phyloP scores from a whole-genome alignment of 208 protist species.

The Phytomonas francai region DNA sequence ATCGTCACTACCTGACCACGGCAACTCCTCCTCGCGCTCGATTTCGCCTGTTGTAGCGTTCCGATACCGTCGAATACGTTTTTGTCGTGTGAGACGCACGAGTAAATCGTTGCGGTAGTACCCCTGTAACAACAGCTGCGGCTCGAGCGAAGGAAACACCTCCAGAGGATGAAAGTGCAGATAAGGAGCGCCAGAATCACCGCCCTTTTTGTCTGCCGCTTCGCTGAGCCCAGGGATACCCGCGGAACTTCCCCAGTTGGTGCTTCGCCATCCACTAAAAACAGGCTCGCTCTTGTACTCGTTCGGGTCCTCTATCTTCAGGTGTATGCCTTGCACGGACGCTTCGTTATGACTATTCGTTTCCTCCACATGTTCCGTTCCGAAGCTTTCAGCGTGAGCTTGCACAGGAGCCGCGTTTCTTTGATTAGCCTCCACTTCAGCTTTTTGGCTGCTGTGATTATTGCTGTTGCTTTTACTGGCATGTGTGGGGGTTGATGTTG shows the following conservation, averaged over 20 bases:
- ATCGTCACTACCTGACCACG: neutral
- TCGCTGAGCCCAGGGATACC: no score
- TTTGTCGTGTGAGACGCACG: conserved; percentile 35
- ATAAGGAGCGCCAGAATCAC: neutral
- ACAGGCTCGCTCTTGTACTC: conserved; percentile 29
- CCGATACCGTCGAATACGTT: conserved; percentile 37
- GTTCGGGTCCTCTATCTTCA: conserved; percentile 8
- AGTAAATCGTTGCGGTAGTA: conserved; percentile 77
- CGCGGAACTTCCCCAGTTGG: conserved; percentile 18
- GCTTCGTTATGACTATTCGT: neutral
- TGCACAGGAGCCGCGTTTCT: neutral
- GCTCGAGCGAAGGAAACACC: conserved; percentile 61
- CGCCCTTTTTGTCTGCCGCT: neutral
- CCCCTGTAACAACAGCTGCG: conserved; percentile 57
- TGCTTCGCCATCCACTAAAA: conserved; percentile 25
- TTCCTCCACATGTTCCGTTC: conserved; percentile 6
- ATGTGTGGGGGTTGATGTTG: neutral
- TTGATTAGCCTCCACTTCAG: neutral
- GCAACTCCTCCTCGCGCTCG: conserved; percentile 27
- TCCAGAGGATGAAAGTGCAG: conserved; percentile 18
- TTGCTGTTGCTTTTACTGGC: conserved; percentile 13
- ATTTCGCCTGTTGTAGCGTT: conserved; percentile 39
- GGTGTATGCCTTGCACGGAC: neutral
- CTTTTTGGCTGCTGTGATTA: conserved; percentile 12
- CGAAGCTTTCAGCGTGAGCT: conserved; percentile 3